Evolutionary conservation across 2,329 filamentous ascomycete species (phyloP), one percentile per base, ranked within the genome.

Genomic region (Colletotrichum scovillei): DNA sequence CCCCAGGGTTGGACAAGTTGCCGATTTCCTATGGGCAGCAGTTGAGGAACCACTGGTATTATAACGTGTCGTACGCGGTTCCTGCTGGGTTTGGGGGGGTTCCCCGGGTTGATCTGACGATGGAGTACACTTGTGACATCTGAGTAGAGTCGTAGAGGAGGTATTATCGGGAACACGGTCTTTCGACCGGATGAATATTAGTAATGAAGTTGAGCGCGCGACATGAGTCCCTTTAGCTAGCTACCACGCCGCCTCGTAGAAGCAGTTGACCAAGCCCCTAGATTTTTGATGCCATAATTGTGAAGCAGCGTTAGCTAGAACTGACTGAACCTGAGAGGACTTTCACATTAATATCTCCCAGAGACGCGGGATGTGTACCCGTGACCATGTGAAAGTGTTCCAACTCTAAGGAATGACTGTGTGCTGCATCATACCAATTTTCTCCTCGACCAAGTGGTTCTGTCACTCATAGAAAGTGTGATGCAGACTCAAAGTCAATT

Each of bases 51-150:
- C 84, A 87, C 63, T 79, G 80, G 72, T 83, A 83, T 24, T 86
- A 86, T 46, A 87, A 87, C 52, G 80, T 87, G 30, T 86, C 85
- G 2, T 87, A 86, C 72, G 81, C 78, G 4, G 85, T 87, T 1
- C 84, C 84, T 0, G 73, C 74, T 0, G 80, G 77, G 2, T 87
- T 85, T 55, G 73, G 79, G 19, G 84, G 85, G 2, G 78, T 78
- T 46, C 83, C 84, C 4, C 78, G 70, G 46, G 80, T 86, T 11
- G 77, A 78, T 3, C 79, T 86, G 28, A 77, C 80, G 30, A 77
- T 81, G 66, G 75, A 77, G 49, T 81, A 81, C 38, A 81, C 78
- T 0, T 81, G 79, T 26, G 55, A 64, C 7, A 22, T 69, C 12
- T 73, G 38, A 28, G 38, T 19, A 42, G 35, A 32, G 30, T 32